phyloP scores from a whole-genome alignment of 495 filamentous ascomycete genomes.

The Delitschia confertaspora region DNA sequence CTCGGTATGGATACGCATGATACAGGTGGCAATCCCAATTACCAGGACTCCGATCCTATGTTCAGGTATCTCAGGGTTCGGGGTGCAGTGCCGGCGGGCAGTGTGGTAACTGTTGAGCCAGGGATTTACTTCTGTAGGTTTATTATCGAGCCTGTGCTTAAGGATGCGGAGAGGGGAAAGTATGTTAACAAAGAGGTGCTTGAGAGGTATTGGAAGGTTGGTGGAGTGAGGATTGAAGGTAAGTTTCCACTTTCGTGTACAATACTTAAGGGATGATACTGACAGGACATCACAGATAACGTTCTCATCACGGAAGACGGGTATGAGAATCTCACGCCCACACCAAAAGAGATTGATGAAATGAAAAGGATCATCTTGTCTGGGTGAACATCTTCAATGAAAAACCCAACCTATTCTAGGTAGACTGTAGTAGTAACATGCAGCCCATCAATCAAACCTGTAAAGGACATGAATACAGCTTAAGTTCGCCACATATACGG shows the following conservation, averaged over 20 bases:
- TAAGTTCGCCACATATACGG: too few relatives aligned
- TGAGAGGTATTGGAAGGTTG: slow-evolving; percentile 80
- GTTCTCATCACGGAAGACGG: slow-evolving; percentile 70
- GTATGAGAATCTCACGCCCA: slow-evolving; percentile 69
- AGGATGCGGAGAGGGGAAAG: slow-evolving; percentile 56
- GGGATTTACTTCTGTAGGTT: slow-evolving; percentile 92
- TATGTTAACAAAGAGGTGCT: slow-evolving; percentile 68
- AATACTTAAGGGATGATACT: not conserved
- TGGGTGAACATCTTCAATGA: too few relatives aligned
- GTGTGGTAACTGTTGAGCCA: slow-evolving; percentile 84
- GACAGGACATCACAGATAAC: slow-evolving; percentile 47
- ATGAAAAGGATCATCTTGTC: slow-evolving; percentile 45
- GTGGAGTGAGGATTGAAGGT: slow-evolving; percentile 72
- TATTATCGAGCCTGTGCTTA: slow-evolving; percentile 76
- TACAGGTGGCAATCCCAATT: slow-evolving; percentile 78
- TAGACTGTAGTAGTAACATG: too few relatives aligned
- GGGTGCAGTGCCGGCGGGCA: slow-evolving; percentile 61
- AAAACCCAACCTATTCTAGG: too few relatives aligned
- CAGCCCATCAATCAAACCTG: too few relatives aligned
- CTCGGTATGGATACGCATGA: slow-evolving; percentile 95
- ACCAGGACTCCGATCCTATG: slow-evolving; percentile 72
- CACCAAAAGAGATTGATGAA: slow-evolving; percentile 63
- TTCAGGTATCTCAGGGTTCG: slow-evolving; percentile 81
- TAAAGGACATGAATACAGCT: too few relatives aligned
- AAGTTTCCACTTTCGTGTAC: slow-evolving; percentile 10